Percentiles rank a stretch among this genome's conserved stretches.
phyloP scores from a whole-genome alignment of 2,329 filamentous ascomycete species.

The Aspergillus tubingensis region DNA sequence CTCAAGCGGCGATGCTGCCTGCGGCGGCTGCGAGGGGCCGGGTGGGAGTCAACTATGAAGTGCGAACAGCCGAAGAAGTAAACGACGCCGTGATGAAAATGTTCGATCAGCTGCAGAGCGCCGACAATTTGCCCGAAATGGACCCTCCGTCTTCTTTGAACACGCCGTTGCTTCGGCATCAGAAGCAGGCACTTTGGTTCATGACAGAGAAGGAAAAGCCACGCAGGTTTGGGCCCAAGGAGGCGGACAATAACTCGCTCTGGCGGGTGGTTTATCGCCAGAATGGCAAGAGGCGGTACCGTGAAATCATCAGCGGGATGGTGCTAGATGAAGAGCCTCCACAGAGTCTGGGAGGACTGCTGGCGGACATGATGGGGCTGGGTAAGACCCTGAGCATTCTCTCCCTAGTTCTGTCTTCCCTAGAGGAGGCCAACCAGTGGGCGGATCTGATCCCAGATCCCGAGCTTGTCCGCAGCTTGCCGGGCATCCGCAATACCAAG shows the following conservation, averaged over 20 bases:
- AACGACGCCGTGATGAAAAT: conserved; percentile 80
- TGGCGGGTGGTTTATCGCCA: conserved; percentile 67
- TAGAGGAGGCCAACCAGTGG: conserved; percentile 66
- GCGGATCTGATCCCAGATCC: conserved; percentile 53
- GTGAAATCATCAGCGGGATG: conserved; percentile 82
- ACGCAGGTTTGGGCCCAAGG: conserved; percentile 58
- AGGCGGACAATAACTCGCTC: conserved; percentile 68
- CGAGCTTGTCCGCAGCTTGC: conserved; percentile 32
- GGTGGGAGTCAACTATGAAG: conserved; percentile 38
- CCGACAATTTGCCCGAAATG: conserved; percentile 73
- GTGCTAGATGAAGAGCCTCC: conserved; percentile 61
- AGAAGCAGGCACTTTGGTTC: conserved; percentile 87
- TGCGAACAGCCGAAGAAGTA: conserved; percentile 80
- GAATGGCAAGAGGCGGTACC: conserved; percentile 65
- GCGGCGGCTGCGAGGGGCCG: conserved; percentile 29
- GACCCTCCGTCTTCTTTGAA: conserved; percentile 64
- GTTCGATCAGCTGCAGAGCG: conserved; percentile 79
- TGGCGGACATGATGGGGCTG: conserved; percentile 88
- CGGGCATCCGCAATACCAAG: conserved; percentile 63
- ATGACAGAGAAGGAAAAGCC: conserved; percentile 77
- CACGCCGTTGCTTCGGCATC: conserved; percentile 75
- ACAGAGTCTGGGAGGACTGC: conserved; percentile 70
- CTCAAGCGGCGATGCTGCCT: conserved; percentile 36
- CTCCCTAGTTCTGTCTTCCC: conserved; percentile 70
- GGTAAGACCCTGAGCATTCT: conserved; percentile 85